Base-by-base conservation (phyloP, 257 asterid species). In the Solanum chmielewskii region DNA sequence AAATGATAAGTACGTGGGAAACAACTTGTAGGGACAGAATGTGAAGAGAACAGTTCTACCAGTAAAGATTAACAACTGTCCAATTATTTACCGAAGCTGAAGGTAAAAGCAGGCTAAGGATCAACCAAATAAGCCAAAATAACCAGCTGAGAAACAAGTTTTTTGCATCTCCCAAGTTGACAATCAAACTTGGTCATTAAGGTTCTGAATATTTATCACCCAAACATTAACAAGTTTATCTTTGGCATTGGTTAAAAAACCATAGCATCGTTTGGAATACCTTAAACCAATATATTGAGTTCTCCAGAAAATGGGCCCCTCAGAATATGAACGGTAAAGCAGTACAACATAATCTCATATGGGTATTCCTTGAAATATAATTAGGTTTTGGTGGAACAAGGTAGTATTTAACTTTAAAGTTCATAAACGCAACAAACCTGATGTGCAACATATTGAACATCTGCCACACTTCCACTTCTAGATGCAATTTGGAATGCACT, bases 401-500 rank as follows among this genome's bases (percentile, higher is more conserved):
- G 37, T 23, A 35, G 84, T 68, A 41, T 74, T 77, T 74, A 86
- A 86, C 70, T 35, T 64, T 45, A 23, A 70, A 37, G 70, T 70
- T n/a, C 49, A 87, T 70, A 88, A 88, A 69, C 3, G 49, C 59
- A 80, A 89, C 87, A 84, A 87, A 95, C 98, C 98, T 97, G 99
- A 90, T 97, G 99, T 25, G 99, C 99, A 56, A 97, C 98, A 44
- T 97, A 97, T 88, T 97, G 98, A 91, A 97, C 99, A 90, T 97
- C 99, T 73, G 99, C 98, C 60, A 97, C 98, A 89, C 99, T 97
- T 85, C 99, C 99, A 62, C 99, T 97, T 88, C 95, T 92, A 60
- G 99, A 97, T 76, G 99, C 99, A 88, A 97, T 94, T 85, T 97
- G 99, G 90, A 97, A 97, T 81, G 99, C 99, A 92, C 98, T 94